These are phyloP conservation scores for Kuraishia piskuri DNA, from an alignment of 805 yeast species.

Conservation along the genomic window DNA sequence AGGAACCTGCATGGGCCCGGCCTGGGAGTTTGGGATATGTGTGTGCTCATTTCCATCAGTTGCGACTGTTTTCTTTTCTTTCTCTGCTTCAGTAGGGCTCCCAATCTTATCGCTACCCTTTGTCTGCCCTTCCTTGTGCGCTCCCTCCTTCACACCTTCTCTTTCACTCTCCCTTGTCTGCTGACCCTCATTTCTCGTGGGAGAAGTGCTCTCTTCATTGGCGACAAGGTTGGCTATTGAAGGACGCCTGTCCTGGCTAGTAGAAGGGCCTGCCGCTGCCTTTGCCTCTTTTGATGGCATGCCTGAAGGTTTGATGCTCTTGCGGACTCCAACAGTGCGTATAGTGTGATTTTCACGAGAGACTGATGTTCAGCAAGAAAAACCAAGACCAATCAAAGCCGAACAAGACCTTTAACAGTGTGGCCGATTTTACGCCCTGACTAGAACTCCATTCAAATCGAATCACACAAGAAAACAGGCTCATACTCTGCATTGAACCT, in stretches of 20 bases:
- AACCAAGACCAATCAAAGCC: no score
- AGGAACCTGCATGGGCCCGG: neutral
- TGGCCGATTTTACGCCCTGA: no score
- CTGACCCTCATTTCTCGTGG: neutral
- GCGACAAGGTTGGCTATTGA: slow-evolving; percentile 1
- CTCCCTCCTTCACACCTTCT: neutral
- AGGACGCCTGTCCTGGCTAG: neutral
- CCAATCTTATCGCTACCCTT: neutral
- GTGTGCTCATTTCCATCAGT: neutral
- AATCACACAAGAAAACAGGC: neutral
- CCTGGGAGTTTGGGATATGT: neutral
- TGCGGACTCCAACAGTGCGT: neutral
- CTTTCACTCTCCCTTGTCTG: neutral
- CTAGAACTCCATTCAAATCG: no score
- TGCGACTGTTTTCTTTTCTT: neutral
- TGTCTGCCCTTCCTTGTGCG: neutral
- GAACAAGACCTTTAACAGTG: no score
- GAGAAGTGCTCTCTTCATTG: neutral
- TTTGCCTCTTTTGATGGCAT: neutral
- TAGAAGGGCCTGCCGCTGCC: neutral
- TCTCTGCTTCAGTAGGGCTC: neutral
- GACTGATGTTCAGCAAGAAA: no score
- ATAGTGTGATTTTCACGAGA: neutral
- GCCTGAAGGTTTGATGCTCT: neutral
- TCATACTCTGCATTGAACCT: neutral